Conservation (phyloP, 2,329 filamentous ascomycete genomes). For the Fusarium staphyleae region DNA sequence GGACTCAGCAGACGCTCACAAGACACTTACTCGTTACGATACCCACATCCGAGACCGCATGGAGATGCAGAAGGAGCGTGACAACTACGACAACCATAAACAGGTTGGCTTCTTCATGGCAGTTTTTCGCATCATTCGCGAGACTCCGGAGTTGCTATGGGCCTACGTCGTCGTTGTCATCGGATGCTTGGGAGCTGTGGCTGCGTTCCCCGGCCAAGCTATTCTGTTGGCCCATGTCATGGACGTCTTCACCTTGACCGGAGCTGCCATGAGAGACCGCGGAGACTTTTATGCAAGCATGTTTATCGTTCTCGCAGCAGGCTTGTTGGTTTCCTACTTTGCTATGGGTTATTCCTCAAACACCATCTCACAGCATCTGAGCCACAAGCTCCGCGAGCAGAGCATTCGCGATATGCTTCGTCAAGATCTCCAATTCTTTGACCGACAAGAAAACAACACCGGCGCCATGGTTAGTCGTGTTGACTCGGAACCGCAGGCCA, state of each 20-base stretch:
- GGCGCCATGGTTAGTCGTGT: conserved; percentile 48
- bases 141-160: conserved; percentile 48
- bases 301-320: conserved; percentile 60
- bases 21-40: conserved; percentile 44
- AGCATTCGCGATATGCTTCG: conserved; percentile 46
- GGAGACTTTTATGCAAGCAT: conserved; percentile 63
- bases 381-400: conserved; percentile 38
- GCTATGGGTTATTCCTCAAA: conserved; percentile 48
- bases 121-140: conserved; percentile 46
- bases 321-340: conserved; percentile 55
- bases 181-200: conserved; percentile 45
- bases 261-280: conserved; percentile 43
- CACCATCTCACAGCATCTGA: conserved; percentile 40
- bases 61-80: conserved; percentile 46
- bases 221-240: conserved; percentile 52
- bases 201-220: conserved; percentile 53
- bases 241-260: conserved; percentile 49
- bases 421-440: conserved; percentile 53
- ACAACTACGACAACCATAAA: conserved; percentile 47
- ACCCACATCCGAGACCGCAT: conserved; percentile 43
- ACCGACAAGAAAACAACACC: conserved; percentile 50
- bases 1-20: conserved; percentile 32
- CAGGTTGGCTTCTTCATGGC: conserved; percentile 42
- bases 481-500: conserved; percentile 48
- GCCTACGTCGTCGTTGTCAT: conserved; percentile 46